These are phyloP conservation scores for Arthrocladium fulminans DNA, from an alignment of 2,329 filamentous ascomycete species.

Conservation along the genomic window DNA sequence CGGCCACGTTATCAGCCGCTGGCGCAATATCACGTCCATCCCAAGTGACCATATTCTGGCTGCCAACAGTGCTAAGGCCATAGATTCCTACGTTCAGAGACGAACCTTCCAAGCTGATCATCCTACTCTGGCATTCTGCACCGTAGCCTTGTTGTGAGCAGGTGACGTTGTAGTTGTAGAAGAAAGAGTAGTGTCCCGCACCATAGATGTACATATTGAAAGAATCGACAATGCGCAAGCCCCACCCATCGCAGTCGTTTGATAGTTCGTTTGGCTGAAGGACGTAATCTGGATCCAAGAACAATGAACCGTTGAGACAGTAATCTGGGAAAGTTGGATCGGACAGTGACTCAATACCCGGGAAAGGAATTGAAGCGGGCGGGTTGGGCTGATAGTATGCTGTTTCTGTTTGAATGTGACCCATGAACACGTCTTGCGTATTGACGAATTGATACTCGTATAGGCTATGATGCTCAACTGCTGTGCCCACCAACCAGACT, in stretches of 20 bases:
- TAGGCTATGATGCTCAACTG: constrained; percentile 39
- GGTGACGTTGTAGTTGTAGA: constrained; percentile 42
- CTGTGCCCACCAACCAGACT: constrained; percentile 40
- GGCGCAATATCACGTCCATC: constrained; percentile 23
- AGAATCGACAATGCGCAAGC: constrained; percentile 40
- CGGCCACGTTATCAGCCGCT: constrained; percentile 8
- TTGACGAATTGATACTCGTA: constrained; percentile 42
- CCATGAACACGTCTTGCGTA: constrained; percentile 35
- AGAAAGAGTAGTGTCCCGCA: constrained; percentile 47
- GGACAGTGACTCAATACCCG: constrained; percentile 24
- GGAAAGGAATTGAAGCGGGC: constrained; percentile 28
- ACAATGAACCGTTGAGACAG: constrained; percentile 4
- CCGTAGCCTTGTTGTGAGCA: constrained; percentile 32
- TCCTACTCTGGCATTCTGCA: constrained; percentile 41
- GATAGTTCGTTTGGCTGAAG: constrained; percentile 24
- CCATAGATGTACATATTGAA: constrained; percentile 41
- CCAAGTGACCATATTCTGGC: constrained; percentile 4
- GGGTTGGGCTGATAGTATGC: constrained; percentile 35
- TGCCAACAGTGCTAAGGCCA: constrained; percentile 38
- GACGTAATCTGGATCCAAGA: constrained; percentile 5
- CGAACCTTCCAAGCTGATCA: constrained; percentile 39
- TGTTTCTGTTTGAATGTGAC: constrained; percentile 33
- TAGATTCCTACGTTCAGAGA: constrained; percentile 34
- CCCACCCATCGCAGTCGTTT: constrained; percentile 37
- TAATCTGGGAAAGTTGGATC: constrained; percentile 28